Percentiles rank a stretch among this genome's conserved stretches.
These are phyloP conservation scores for Curvularia sp. DNA, from an alignment of 2,329 filamentous ascomycete species.

Conservation along the genomic window DNA sequence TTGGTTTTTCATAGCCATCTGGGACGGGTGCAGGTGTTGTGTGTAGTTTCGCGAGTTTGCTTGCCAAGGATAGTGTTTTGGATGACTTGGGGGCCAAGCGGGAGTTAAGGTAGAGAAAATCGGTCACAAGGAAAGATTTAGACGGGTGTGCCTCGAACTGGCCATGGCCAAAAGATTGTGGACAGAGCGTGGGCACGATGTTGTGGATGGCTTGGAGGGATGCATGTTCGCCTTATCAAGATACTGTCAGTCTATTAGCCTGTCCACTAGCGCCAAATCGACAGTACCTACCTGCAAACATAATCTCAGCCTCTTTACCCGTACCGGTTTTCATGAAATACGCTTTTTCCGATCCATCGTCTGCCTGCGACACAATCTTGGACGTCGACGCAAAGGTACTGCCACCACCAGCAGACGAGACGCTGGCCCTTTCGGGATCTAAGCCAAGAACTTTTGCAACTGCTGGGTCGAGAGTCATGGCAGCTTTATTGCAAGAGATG, in stretches of 20 bases:
- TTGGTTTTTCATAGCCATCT: conserved; percentile 62
- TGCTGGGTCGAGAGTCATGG: conserved; percentile 66
- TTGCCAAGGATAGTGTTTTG: conserved; percentile 64
- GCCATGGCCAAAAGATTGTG: conserved; percentile 76
- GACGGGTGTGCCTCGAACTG: conserved; percentile 57
- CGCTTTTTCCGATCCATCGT: conserved; percentile 58
- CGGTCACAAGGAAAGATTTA: conserved; percentile 69
- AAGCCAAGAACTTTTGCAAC: conserved; percentile 68
- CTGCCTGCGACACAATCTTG: conserved; percentile 59
- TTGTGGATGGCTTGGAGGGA: conserved; percentile 83
- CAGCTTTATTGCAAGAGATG: neutral
- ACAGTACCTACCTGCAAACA: conserved; percentile 68
- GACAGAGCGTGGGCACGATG: conserved; percentile 76
- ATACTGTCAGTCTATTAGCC: conserved; percentile 18
- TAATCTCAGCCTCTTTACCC: conserved; percentile 65
- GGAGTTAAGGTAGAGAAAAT: conserved; percentile 71
- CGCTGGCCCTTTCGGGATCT: conserved; percentile 60
- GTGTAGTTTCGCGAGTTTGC: conserved; percentile 81
- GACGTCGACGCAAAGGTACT: conserved; percentile 66
- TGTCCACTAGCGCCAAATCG: neutral
- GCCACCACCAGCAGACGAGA: conserved; percentile 69
- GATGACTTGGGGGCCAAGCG: conserved; percentile 39
- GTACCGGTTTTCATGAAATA: conserved; percentile 77
- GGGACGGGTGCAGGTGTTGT: conserved; percentile 73
- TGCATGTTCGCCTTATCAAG: conserved; percentile 72